phyloP scores from a whole-genome alignment of 1,284 basidiomycete species.

The Ceratobasidium sp. region DNA sequence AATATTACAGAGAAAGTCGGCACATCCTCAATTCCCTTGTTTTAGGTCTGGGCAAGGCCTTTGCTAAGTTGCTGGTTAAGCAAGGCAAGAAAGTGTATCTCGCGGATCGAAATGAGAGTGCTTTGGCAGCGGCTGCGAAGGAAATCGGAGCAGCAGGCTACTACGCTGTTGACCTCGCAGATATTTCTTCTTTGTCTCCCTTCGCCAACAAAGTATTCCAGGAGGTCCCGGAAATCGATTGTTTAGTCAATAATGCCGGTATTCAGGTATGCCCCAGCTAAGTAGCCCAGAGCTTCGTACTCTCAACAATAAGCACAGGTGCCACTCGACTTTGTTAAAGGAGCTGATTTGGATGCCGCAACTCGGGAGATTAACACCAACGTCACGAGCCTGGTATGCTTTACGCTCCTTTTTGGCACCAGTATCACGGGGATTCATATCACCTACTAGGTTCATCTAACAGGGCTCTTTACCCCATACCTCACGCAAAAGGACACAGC shows the following conservation, averaged over 20 bases:
- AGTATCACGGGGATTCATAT: neutral
- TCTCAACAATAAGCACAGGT: too few relatives aligned
- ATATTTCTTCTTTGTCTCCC: conserved; percentile 48
- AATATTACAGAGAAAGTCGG: too few relatives aligned
- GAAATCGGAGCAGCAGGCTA: too few relatives aligned
- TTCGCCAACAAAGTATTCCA: conserved; percentile 51
- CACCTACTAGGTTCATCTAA: neutral
- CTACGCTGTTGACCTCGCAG: conserved; percentile 54
- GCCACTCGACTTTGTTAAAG: neutral
- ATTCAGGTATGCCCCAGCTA: conserved; percentile 47
- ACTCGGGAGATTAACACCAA: neutral
- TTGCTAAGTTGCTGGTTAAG: conserved; percentile 53
- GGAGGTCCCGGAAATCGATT: conserved; percentile 56
- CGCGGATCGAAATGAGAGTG: conserved; percentile 54
- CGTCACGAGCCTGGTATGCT: neutral
- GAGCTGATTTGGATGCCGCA: neutral
- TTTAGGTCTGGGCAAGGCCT: conserved; percentile 47
- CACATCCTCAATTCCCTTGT: too few relatives aligned
- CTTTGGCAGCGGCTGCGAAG: too few relatives aligned
- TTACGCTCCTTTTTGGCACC: neutral
- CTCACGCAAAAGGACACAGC: neutral
- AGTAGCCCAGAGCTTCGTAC: too few relatives aligned
- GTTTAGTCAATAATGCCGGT: conserved; percentile 57
- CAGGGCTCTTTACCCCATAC: conserved; percentile 1
- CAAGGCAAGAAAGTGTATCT: conserved; percentile 55